Evolutionary conservation across 495 filamentous ascomycete genomes (phyloP), one percentile per base, ranked within the genome.

Genomic region (Penicillium crystallinum): DNA sequence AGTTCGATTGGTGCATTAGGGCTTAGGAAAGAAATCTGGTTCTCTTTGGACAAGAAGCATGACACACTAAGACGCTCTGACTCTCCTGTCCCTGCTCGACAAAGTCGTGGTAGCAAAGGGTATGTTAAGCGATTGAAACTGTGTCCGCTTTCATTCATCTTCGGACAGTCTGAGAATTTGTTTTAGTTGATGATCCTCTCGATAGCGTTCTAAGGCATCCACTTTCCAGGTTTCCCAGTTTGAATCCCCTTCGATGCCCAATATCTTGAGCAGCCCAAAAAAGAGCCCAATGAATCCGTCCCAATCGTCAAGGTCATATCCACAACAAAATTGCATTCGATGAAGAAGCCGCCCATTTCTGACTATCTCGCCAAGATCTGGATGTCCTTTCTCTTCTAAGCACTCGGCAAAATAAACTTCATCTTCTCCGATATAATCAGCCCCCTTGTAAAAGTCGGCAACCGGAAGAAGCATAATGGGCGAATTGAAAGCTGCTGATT

Each of bases 381-480:
- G 15, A 47, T 67, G 51, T 6, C 66, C 62, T 43, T 64, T 73
- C 8, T 64, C 57, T 35, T 68, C 41, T 5, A 75, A 59, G 7
- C 68, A 56, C 2, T 37, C 4, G 6, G 69, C 67, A 36, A 75
- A 67, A 27, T 43, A 45, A 6, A 58, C 12, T 55, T 72, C 72
- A 25, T 74, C 67, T 17, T 71, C 57, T 0, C 63, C 56, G 6
- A 73, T 57, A 14, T 52, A 37, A 53, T 75, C 73, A 17, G 7
- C 51, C 2, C 70, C 68, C 2, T 66, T 46, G 52, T 74, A 76
- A 47, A 77, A 77, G 15, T 68, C 63, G 9, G 41, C 63, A 34
- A 77, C 69, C 0, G 70, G 70, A 54, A 69, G 69, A 51, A 76
- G 60, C 58, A 71, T 66, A 25, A 69, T 65, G 2, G 70, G 70